Conservation (phyloP, 1,139 yeast species). For the Sugiyamaella japonica region DNA sequence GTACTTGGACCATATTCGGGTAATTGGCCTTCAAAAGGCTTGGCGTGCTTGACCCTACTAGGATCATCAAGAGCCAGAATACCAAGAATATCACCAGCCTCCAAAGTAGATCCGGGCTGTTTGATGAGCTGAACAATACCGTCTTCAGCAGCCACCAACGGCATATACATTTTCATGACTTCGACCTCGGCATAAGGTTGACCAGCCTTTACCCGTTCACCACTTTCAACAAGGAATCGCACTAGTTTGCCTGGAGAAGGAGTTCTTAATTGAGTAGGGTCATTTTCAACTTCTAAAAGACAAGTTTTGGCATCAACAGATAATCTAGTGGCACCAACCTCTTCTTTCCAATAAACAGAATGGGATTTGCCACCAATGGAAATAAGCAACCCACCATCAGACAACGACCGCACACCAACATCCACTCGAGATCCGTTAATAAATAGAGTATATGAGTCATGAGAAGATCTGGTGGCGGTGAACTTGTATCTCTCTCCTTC, state of each 20-base stretch:
- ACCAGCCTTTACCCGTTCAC: slow-evolving; percentile 89
- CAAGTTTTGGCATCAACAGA: slow-evolving; percentile 96
- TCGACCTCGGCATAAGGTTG: slow-evolving; percentile 98
- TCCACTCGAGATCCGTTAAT: slow-evolving; percentile 90
- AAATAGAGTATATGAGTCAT: slow-evolving; percentile 80
- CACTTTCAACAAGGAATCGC: slow-evolving; percentile 88
- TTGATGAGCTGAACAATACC: slow-evolving; percentile 91
- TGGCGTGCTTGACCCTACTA: slow-evolving; percentile 93
- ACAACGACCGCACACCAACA: slow-evolving; percentile 79
- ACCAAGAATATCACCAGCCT: slow-evolving; percentile 96
- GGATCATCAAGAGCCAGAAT: slow-evolving; percentile 95
- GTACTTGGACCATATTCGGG: slow-evolving; percentile 86
- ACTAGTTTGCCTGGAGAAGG: slow-evolving; percentile 99
- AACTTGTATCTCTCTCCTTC: slow-evolving; percentile 92
- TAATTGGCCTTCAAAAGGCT: slow-evolving; percentile 90
- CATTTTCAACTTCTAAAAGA: slow-evolving; percentile 88
- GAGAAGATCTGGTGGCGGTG: slow-evolving; percentile 90
- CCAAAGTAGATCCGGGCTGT: slow-evolving; percentile 97
- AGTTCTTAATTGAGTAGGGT: slow-evolving; percentile 96
- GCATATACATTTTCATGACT: slow-evolving; percentile 89
- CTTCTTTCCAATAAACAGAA: slow-evolving; percentile 96
- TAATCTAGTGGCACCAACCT: slow-evolving; percentile 92
- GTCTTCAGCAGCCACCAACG: slow-evolving; percentile 81
- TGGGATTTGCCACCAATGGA: slow-evolving; percentile 92
- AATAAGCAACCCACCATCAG: slow-evolving; percentile 92